Base-by-base conservation (phyloP, 2,329 filamentous ascomycete genomes). In the Dothidotthia symphoricarpi region DNA sequence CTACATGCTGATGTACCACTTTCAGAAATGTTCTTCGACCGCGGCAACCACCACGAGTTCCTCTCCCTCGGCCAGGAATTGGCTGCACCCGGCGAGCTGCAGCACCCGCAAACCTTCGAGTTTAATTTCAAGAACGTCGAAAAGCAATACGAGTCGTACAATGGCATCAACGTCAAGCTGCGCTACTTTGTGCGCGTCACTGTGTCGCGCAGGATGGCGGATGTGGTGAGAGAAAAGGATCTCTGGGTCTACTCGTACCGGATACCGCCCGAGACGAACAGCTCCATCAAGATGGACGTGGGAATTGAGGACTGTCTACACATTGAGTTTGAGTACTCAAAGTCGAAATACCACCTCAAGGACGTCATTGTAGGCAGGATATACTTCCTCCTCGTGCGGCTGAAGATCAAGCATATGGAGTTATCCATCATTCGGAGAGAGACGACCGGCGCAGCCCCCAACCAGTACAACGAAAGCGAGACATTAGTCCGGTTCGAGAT, bases 101-200 rank as follows among this genome's bases (percentile, higher is more conserved):
- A 97, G 67, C 94, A 98, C 71, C 93, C 93, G 28, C 93, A 98
- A 74, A 96, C 90, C 32, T 96, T 95, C 69, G 88, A 95, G 55
- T 98, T 98, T 81, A 95, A 96, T 75, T 98, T 98, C 81, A 97
- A 97, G 71, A 98, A 97, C 69, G 89, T 98, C 59, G 93, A 98
- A 79, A 98, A 98, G 77, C 90, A 95, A 70, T 98, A 98, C 77
- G 94, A 98, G 73, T 96, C 90, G 51, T 98, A 98, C 78, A 95
- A 95, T 67, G 93, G 93, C 64, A 98, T 98, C 81, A 98, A 98
- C 66, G 93, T 98, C 61, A 95, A 95, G 76, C 80, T 98, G 66
- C 89, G 93, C 56, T 98, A 98, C 80, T 97, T 97, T 71, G 84
- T 97, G 41, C 86, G 90, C 56, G 93, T 97, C 55, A 98, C 93